These are phyloP conservation scores for Mortierella sp. DNA, from an alignment of 371 early-diverging fungal genomes.

Conservation along the genomic window DNA sequence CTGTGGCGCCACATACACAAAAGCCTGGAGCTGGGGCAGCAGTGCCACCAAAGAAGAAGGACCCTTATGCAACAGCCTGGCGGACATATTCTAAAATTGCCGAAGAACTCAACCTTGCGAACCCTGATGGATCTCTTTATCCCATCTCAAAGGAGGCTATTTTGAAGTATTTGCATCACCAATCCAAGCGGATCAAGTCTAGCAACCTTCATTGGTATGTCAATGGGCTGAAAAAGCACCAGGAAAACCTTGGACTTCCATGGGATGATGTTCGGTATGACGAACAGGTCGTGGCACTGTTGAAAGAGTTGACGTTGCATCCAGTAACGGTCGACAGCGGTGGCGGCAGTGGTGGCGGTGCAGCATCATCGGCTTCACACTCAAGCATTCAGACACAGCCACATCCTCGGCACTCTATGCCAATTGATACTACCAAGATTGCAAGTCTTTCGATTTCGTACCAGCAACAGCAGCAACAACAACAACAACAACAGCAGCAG, in stretches of 20 bases:
- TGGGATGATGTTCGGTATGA: constrained; percentile 53
- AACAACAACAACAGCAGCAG: neutral
- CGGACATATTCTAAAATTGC: constrained; percentile 50
- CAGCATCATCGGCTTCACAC: neutral
- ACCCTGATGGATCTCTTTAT: constrained; percentile 43
- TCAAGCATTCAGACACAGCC: neutral
- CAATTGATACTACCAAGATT: constrained; percentile 30
- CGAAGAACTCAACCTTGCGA: constrained; percentile 35
- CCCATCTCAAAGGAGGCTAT: constrained; percentile 51
- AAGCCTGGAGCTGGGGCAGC: neutral
- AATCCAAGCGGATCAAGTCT: constrained; percentile 51
- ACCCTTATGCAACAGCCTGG: constrained; percentile 53
- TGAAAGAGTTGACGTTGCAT: constrained; percentile 46
- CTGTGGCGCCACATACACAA: neutral
- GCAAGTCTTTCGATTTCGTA: constrained; percentile 23
- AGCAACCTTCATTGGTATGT: constrained; percentile 53
- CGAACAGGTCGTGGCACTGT: constrained; percentile 41
- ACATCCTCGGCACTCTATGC: neutral
- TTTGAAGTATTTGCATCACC: constrained; percentile 48
- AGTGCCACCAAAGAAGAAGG: constrained; percentile 38
- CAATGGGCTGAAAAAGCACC: constrained; percentile 52
- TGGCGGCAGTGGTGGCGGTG: neutral
- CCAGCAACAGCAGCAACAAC: constrained; percentile 11
- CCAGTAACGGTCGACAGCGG: constrained; percentile 34
- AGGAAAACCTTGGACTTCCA: constrained; percentile 45